Base-by-base conservation (phyloP, 805 yeast species). In the Ogataea degrootiae region DNA sequence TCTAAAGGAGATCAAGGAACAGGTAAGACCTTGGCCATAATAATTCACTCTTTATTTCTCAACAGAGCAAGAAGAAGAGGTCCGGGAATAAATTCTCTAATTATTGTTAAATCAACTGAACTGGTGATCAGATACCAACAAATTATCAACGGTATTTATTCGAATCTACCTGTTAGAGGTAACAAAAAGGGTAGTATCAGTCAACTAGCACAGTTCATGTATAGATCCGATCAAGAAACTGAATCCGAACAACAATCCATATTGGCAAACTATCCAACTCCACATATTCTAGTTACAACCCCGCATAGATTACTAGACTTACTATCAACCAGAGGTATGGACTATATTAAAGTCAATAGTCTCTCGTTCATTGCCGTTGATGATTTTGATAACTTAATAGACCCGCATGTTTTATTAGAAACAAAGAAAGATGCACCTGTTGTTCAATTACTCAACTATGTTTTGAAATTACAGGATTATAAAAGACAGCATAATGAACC, bases 221-320 rank as follows among this genome's bases (percentile, higher is more conserved):
- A 61, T 39, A 56, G 72, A 42, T 53, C 62, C 1, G 51, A 54
- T 17, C 50, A 48, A 4, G 55, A 46, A 7, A 55, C 51, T 17
- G 70, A 66, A 47, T 5, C 38, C 7, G 21, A 44, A 15, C 70
- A 65, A 46, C 60, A 62, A 36, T 53, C 47, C 19, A 38, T 44
- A 6, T 43, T 64, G 6, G 56, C 55, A 1, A 56, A 56, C 7
- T 19, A 17, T 17, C 60, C 59, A 17, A 46, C 54, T 6, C 71
- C 72, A 2, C 67, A 65, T 44, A 49, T 67, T 11, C 36, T 69
- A 17, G 64, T 69, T 2, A 21, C 67, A 1, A 69, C 73, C 0
- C 71, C 73, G 4, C 69, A 62, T 21, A 57, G 71, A 49, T 44
- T 69, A n/a, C 44, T 68, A 14, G 72, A 68, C 49, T 33, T 68